Percentiles rank a stretch among this genome's conserved stretches.
These are phyloP conservation scores for Quercus rubra DNA, from an alignment of 306 rosid genomes.

Conservation along the genomic window DNA sequence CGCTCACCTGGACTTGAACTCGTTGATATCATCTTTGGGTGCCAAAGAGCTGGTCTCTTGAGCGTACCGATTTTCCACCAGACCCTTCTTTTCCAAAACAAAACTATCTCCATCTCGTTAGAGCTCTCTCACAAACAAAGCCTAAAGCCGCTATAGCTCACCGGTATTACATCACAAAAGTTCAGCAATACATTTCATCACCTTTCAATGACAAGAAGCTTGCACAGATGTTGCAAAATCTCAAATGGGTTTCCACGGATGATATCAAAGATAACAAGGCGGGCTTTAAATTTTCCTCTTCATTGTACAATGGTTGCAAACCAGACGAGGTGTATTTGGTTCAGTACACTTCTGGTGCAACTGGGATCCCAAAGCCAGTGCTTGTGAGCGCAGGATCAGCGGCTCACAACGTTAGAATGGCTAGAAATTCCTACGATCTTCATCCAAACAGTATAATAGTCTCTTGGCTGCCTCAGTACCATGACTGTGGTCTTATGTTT, in stretches of 20 bases:
- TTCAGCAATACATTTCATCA: constrained; percentile 35
- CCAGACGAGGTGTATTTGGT: constrained; percentile 53
- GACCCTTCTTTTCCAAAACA: constrained; percentile 44
- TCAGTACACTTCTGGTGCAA: constrained; percentile 86
- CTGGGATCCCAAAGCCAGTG: constrained; percentile 72
- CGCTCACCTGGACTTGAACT: constrained; percentile 71
- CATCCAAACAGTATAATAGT: constrained; percentile 61
- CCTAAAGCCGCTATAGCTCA: constrained; percentile 82
- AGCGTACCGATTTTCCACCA: constrained; percentile 58
- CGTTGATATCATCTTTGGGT: constrained; percentile 56
- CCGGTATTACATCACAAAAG: constrained; percentile 33
- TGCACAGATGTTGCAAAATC: constrained; percentile 26
- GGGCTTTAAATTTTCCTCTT: neutral
- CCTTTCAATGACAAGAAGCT: constrained; percentile 28
- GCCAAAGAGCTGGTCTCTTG: constrained; percentile 76
- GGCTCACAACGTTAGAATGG: constrained; percentile 67
- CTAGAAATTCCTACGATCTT: constrained; percentile 71
- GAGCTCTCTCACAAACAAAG: constrained; percentile 65
- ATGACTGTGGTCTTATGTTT: constrained; percentile 87
- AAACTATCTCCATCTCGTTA: constrained; percentile 48
- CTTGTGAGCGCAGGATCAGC: constrained; percentile 74
- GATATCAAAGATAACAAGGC: constrained; percentile 18
- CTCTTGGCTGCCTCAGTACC: constrained; percentile 90
- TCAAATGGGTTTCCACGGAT: constrained; percentile 52
- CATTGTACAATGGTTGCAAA: constrained; percentile 44